Evolutionary conservation across 371 early-diverging fungal species (phyloP).

Genomic region (Chytridiales sp.): DNA sequence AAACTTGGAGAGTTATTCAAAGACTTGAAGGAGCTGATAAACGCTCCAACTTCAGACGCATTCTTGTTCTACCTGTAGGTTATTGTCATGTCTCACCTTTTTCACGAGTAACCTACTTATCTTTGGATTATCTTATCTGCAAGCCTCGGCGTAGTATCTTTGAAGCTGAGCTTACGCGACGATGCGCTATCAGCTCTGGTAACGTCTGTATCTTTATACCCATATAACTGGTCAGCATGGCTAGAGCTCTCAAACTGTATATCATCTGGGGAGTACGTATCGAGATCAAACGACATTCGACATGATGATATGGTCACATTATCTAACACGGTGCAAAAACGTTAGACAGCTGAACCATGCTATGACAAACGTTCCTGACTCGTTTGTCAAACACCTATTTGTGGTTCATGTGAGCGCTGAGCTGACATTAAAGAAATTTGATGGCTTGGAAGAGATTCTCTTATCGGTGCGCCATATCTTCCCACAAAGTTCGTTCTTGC

Average conservation of each 20-base stretch:
- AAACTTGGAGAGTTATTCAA: too few species aligned
- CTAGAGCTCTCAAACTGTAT: constrained; percentile 56
- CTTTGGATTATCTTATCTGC: background rate
- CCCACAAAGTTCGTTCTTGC: constrained; percentile 9
- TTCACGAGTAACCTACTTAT: too few species aligned
- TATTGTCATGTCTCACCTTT: too few species aligned
- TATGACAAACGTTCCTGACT: constrained; percentile 23
- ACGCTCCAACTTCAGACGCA: too few species aligned
- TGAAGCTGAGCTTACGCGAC: constrained; percentile 3
- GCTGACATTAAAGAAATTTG: constrained; percentile 34
- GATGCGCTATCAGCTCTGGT: constrained; percentile 62
- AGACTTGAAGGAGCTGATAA: too few species aligned
- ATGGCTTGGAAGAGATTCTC: background rate
- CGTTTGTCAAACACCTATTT: constrained; percentile 63
- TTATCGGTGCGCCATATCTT: constrained; percentile 6
- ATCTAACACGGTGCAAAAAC: too few species aligned
- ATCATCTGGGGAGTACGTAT: constrained; percentile 9
- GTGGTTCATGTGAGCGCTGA: constrained; percentile 51
- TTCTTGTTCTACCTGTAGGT: constrained; percentile 12
- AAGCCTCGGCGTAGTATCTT: constrained; percentile 9
- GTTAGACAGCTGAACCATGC: constrained; percentile 6
- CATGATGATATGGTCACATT: background rate
- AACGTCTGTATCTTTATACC: constrained; percentile 66
- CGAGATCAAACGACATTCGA: background rate
- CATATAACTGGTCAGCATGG: constrained; percentile 94